Base-by-base conservation (phyloP, 2,329 filamentous ascomycete genomes). In the Alternaria brassicicola region DNA sequence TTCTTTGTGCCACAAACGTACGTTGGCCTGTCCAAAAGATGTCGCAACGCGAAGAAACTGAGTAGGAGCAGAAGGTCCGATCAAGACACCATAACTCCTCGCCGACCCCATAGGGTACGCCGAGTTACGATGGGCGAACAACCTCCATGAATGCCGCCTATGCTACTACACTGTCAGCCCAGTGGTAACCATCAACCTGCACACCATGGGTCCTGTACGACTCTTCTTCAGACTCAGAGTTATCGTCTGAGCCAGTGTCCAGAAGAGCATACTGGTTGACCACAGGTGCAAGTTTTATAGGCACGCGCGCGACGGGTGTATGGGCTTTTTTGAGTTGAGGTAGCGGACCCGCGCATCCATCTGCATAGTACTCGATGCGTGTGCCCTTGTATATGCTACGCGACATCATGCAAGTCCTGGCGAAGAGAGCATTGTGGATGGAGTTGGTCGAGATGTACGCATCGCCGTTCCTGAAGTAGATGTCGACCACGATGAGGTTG, bases 401-500 rank as follows among this genome's bases (percentile, higher is more conserved):
- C 55, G 78, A 82, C 85, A 89, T 88, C 89, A 96, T 90, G 78
- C 91, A 95, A 9, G 86, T 90, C 17, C 86, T 85, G 8, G 91
- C 91, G 76, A 89, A 91, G 51, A 92, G 83, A 10, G 91, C 89
- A 61, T 89, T 88, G 69, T 89, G 84, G 9, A 96, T 84, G 0
- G 91, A 92, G 74, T 93, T 96, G 7, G 89, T 91, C 54, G 85
- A 88, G 63, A 96, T 86, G 73, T 86, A 86, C 57, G 85, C 89
- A 73, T 87, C 85, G 4, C 82, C 82, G 17, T 82, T 79, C 3
- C 78, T 76, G 73, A 90, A 89, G 49, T 64, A 62, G 42, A 95
- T 78, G 41, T 84, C 84, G 68, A 95, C 82, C 10, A 96, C 84
- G 21, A 89, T 80, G 1, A 96, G 82, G 61, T 91, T 91, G 79